Percentiles rank a stretch among this genome's conserved stretches.
Evolutionary conservation across 768 basidiomycete species (phyloP).

Genomic region (Rossbeevera mucosa): DNA sequence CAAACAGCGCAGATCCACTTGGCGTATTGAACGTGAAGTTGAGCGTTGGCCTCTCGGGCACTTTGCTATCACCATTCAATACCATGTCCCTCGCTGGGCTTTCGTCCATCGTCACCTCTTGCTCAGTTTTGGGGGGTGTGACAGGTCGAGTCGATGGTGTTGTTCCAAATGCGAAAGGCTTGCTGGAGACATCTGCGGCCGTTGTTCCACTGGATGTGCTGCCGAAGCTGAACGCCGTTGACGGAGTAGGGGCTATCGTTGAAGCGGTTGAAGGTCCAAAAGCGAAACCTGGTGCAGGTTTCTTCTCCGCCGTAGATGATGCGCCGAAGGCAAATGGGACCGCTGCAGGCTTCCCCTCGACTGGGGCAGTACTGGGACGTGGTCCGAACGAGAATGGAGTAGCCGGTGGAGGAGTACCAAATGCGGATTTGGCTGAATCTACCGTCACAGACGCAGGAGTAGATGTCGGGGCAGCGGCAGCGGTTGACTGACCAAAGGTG

Average conservation of each 20-base stretch:
- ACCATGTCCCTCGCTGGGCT: conserved; percentile 67
- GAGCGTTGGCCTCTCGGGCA: conserved; percentile 38
- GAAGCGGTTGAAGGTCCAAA: conserved; percentile 40
- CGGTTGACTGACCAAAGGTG: conserved; percentile 27
- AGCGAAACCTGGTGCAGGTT: conserved; percentile 36
- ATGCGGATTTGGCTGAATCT: conserved; percentile 41
- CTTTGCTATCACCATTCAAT: conserved; percentile 34
- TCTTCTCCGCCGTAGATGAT: conserved; percentile 34
- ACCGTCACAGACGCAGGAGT: conserved; percentile 8
- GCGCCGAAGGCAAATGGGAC: conserved; percentile 29
- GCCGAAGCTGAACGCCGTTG: conserved; percentile 46
- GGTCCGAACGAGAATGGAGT: conserved; percentile 44
- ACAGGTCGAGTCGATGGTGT: conserved; percentile 42
- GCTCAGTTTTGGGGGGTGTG: conserved; percentile 63
- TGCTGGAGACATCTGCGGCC: conserved; percentile 42
- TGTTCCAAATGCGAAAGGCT: conserved; percentile 53
- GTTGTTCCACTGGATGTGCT: conserved; percentile 32
- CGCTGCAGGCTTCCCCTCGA: conserved; percentile 21
- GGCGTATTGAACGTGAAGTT: conserved; percentile 46
- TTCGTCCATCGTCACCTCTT: conserved; percentile 78
- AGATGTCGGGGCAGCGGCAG: conserved; percentile 6
- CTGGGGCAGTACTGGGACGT: conserved; percentile 18
- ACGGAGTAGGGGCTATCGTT: conserved; percentile 30
- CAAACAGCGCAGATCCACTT: conserved; percentile 34
- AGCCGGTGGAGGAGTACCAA: conserved; percentile 29